These are phyloP conservation scores for Nemania sp. DNA, from an alignment of 2,329 filamentous ascomycete genomes.

Conservation along the genomic window DNA sequence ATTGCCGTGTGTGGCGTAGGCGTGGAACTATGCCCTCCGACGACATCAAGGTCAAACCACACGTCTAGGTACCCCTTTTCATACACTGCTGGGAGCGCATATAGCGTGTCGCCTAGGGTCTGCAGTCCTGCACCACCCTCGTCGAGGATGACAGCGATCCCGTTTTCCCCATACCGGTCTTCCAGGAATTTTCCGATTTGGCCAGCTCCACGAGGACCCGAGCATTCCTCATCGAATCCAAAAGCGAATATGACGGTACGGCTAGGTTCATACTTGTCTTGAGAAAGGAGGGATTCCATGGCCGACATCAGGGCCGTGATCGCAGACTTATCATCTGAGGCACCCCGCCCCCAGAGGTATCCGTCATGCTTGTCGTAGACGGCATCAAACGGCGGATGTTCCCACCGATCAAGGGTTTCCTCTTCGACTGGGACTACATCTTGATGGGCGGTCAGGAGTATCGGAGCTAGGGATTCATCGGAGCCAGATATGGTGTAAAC, in stretches of 20 bases:
- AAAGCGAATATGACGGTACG: constrained; percentile 12
- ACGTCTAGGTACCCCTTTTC: constrained; percentile 16
- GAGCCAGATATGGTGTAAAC: constrained; percentile 2
- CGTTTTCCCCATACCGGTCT: constrained; percentile 2
- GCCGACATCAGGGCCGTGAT: constrained; percentile 14
- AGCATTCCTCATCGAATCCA: constrained; percentile 18
- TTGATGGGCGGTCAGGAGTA: constrained; percentile 11
- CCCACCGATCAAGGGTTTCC: constrained; percentile 6
- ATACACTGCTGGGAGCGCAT: constrained; percentile 12
- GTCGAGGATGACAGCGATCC: constrained; percentile 11
- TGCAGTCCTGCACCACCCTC: constrained; percentile 5
- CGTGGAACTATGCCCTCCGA: constrained; percentile 8
- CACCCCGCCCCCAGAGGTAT: constrained; percentile 9
- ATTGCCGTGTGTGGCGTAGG: constrained; percentile 8
- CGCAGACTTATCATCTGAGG: constrained; percentile 7
- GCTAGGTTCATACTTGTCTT: constrained; percentile 6
- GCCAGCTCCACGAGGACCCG: constrained; percentile 5
- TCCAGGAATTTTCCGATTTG: constrained; percentile 10
- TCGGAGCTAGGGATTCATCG: neutral
- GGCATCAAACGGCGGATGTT: constrained; percentile 2
- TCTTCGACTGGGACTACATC: constrained; percentile 10
- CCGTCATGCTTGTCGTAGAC: neutral
- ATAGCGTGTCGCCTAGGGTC: neutral
- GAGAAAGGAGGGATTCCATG: constrained; percentile 11
- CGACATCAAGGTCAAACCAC: constrained; percentile 5